Conservation (phyloP, 2,329 filamentous ascomycete genomes). For the Pseudocercospora vitis region DNA sequence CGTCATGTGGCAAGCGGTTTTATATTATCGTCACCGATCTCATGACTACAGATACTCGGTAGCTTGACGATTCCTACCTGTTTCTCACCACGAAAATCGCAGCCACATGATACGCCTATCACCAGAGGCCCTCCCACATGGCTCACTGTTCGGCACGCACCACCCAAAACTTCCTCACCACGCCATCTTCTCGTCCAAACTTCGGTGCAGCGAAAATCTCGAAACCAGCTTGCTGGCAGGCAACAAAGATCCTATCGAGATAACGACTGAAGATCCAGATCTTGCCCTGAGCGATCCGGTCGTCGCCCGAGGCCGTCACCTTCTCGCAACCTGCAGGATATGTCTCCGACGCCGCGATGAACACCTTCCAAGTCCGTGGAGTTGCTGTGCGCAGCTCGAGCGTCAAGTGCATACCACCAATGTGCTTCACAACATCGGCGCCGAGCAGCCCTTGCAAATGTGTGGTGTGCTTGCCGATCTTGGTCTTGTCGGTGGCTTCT, state of each 20-base stretch:
- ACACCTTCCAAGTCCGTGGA: background rate
- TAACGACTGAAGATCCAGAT: background rate
- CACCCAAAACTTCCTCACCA: background rate
- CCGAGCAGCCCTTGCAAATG: background rate
- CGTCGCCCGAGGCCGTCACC: background rate
- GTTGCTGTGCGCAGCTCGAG: background rate
- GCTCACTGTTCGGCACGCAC: background rate
- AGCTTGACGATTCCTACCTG: too few species aligned
- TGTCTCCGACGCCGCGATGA: background rate
- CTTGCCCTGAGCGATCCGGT: background rate
- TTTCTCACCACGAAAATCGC: too few species aligned
- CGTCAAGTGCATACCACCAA: background rate
- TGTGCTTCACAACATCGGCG: background rate
- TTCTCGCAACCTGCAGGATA: background rate
- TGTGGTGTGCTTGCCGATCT: slow-evolving; percentile 1
- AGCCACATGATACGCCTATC: too few species aligned
- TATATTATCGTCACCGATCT: too few species aligned
- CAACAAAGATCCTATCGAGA: background rate
- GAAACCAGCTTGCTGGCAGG: background rate
- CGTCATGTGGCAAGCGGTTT: too few species aligned
- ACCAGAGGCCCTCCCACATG: too few species aligned
- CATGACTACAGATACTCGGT: too few species aligned
- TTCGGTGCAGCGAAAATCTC: background rate
- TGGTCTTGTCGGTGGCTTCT: background rate
- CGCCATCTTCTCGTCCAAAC: background rate